Conservation (phyloP, 129 eudicot genomes). For the Helianthus tuberosus region DNA sequence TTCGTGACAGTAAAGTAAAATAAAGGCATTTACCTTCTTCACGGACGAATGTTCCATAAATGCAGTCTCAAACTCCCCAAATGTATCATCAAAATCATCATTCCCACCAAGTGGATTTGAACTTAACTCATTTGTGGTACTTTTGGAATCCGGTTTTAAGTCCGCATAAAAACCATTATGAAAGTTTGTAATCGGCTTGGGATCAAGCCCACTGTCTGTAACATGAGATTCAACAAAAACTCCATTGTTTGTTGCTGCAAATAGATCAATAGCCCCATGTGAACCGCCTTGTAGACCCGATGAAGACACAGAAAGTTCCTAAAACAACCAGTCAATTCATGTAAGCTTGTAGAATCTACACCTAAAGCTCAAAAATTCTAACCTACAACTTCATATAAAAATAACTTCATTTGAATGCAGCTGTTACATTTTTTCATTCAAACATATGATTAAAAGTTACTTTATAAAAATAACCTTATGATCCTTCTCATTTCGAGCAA, state of each 20-base stretch:
- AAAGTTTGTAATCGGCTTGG: conserved; percentile 30
- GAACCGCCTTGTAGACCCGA: conserved; percentile 35
- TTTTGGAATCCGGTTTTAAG: conserved; percentile 23
- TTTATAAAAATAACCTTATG: conserved; percentile 21
- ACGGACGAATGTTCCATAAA: conserved; percentile 34
- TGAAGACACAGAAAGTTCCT: conserved; percentile 37
- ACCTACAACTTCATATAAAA: neutral
- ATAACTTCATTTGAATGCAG: neutral
- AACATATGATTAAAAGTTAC: neutral
- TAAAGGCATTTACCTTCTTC: conserved; percentile 37
- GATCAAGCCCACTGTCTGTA: conserved; percentile 34
- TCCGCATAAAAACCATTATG: conserved; percentile 36
- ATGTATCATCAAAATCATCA: conserved; percentile 61
- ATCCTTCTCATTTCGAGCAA: conserved; percentile 30
- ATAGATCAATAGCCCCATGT: conserved; percentile 41
- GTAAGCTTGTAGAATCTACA: conserved; percentile 6
- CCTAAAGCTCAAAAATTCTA: neutral
- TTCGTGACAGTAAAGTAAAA: too few species aligned
- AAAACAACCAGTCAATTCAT: conserved; percentile 5
- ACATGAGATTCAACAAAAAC: conserved; percentile 32
- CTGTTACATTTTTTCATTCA: neutral
- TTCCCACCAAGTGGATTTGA: conserved; percentile 34
- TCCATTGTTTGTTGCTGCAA: conserved; percentile 39
- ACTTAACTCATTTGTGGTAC: conserved; percentile 26
- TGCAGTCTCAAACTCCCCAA: conserved; percentile 81